Evolutionary conservation across 2,329 filamentous ascomycete genomes (phyloP).

Genomic region (Alternaria arbusti): DNA sequence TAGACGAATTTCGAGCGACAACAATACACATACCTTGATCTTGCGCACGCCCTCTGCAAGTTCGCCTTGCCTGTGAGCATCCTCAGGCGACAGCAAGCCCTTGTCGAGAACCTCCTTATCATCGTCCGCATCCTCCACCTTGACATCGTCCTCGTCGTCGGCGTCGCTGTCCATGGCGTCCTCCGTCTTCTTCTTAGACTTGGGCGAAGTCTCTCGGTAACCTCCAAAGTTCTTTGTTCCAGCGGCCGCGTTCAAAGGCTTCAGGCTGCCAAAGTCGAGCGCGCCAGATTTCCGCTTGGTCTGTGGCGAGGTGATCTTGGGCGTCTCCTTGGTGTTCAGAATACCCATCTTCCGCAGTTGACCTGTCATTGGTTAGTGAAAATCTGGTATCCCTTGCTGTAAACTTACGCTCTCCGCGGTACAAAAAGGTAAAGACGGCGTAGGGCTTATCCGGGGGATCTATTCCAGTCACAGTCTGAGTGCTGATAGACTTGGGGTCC

Average conservation of each 20-base stretch:
- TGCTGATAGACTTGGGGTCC: constrained; percentile 97
- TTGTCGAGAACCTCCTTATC: constrained; percentile 65
- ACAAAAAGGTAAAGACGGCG: constrained; percentile 97
- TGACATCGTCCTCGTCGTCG: constrained; percentile 71
- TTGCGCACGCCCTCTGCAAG: constrained; percentile 81
- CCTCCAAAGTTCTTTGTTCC: constrained; percentile 89
- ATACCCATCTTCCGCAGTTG: constrained; percentile 98
- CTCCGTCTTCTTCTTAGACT: constrained; percentile 59
- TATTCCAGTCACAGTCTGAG: constrained; percentile 98
- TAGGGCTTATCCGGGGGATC: constrained; percentile 96
- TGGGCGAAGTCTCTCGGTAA: constrained; percentile 71
- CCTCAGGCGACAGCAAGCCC: constrained; percentile 67
- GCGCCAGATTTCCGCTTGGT: constrained; percentile 81
- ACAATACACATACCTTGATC: constrained; percentile 73
- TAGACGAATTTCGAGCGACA: not conserved
- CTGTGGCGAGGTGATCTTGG: constrained; percentile 63
- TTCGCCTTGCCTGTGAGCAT: constrained; percentile 74
- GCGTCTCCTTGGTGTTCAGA: constrained; percentile 69
- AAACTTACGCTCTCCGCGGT: constrained; percentile 86
- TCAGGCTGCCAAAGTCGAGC: constrained; percentile 83
- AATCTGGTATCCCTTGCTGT: not conserved
- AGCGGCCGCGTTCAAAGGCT: constrained; percentile 76
- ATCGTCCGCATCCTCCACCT: constrained; percentile 65
- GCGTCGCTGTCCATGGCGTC: constrained; percentile 76
- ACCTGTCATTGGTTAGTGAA: constrained; percentile 58